A percentile compares a stretch with the other conserved stretches of the same genome.
Evolutionary conservation across 345 rosid genomes (phyloP).

Genomic region (Carallia pectinifolia): DNA sequence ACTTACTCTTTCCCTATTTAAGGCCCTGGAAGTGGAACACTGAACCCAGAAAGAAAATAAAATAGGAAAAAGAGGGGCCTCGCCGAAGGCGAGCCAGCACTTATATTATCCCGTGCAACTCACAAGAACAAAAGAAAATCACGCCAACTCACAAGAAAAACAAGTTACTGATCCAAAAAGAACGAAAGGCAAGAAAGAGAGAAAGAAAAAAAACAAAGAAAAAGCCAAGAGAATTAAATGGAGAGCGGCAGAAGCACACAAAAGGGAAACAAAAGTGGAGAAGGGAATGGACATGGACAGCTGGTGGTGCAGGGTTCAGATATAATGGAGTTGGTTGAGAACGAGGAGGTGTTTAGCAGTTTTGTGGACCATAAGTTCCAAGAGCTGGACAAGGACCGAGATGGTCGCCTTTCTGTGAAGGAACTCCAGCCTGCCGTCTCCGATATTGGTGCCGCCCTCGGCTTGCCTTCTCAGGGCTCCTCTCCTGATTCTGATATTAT

Average conservation of each 20-base stretch:
- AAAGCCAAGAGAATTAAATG: constrained; percentile 20
- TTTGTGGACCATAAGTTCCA: constrained; percentile 84
- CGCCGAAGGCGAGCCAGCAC: background rate
- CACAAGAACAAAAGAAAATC: constrained; percentile 30
- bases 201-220: background rate
- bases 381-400: constrained; percentile 68
- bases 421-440: constrained; percentile 93
- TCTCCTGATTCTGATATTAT: constrained; percentile 80
- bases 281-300: constrained; percentile 6
- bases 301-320: constrained; percentile 66
- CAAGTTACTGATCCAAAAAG: background rate
- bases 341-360: constrained; percentile 64
- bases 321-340: constrained; percentile 86
- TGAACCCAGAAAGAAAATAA: background rate
- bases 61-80: background rate
- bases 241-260: constrained; percentile 21
- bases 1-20: too few relatives aligned
- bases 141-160: constrained; percentile 26
- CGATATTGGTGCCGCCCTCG: constrained; percentile 91
- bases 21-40: background rate
- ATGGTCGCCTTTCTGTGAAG: constrained; percentile 74
- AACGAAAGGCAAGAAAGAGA: background rate
- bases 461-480: constrained; percentile 81
- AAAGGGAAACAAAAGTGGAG: constrained; percentile 10
- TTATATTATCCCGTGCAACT: constrained; percentile 26